A percentile compares a stretch with the other conserved stretches of the same genome.
Conservation (phyloP, 495 filamentous ascomycete genomes). For the Xylaria grammica region DNA sequence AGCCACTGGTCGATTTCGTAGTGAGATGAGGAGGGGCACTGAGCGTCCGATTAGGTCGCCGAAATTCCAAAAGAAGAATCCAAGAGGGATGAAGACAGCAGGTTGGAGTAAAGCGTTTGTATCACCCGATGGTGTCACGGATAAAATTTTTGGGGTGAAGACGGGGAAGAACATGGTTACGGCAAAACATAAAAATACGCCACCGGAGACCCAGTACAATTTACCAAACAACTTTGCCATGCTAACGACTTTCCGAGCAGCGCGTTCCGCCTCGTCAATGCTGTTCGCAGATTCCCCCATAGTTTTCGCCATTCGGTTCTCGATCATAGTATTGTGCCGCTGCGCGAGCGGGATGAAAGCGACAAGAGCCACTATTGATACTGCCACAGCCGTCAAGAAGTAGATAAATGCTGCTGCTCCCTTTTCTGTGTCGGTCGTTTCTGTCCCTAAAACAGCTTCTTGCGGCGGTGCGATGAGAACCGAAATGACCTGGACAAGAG, state of each 20-base stretch:
- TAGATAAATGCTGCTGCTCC: conserved; percentile 83
- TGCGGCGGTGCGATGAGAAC: conserved; percentile 70
- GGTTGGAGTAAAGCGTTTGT: conserved; percentile 66
- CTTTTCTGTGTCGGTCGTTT: conserved; percentile 25
- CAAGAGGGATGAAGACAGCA: conserved; percentile 83
- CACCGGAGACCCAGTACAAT: conserved; percentile 69
- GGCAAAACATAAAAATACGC: conserved; percentile 78
- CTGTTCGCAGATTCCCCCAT: conserved; percentile 49
- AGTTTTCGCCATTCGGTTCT: conserved; percentile 43
- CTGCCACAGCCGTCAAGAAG: conserved; percentile 82
- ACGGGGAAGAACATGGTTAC: conserved; percentile 95
- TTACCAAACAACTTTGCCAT: conserved; percentile 73
- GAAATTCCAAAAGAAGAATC: conserved; percentile 91
- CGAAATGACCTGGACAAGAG: conserved; percentile 82
- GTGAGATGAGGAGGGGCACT: conserved; percentile 65
- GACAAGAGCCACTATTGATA: conserved; percentile 64
- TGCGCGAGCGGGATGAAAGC: conserved; percentile 55
- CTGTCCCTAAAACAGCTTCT: conserved; percentile 18
- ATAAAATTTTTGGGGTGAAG: conserved; percentile 81
- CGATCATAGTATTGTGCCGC: conserved; percentile 49
- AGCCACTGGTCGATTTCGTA: conserved; percentile 63
- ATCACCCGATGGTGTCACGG: conserved; percentile 61
- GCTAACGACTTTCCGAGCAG: conserved; percentile 62
- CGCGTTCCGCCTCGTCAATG: conserved; percentile 52
- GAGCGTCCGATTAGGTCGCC: conserved; percentile 81